Base-by-base conservation (phyloP, 305 asterid genomes). In the Fraxinus baroniana region DNA sequence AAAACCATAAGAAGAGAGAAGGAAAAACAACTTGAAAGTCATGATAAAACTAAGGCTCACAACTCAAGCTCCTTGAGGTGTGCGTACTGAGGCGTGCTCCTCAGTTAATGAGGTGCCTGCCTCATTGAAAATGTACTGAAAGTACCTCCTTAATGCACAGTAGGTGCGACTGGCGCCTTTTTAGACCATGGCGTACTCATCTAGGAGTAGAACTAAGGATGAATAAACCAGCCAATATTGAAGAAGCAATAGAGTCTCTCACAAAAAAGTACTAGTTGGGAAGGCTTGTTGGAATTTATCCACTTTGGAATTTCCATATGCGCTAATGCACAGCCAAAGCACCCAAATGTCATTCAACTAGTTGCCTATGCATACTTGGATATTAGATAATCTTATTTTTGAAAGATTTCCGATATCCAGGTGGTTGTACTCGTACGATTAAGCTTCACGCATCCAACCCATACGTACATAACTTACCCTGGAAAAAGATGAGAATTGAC, bases 251-350 rank as follows among this genome's bases (percentile, higher is more conserved):
- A 79, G 37, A 24, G 77, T 79, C 33, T 60, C 41, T 79, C 18
- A 28, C 46, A 80, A 80, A 80, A 74, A 74, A 33, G 41, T 81
- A 55, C 75, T 33, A 24, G 80, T 55, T 74, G 44, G 46, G 76
- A 75, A 60, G 77, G 52, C 80, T 74, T 62, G 41, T 62, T 64
- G 76, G 30, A 68, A 79, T 39, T 68, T 79, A 79, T 32, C 35
- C 35, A 32, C 35, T 32, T 62, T 64, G 76, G 30, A 68, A 79
- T 39, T 79, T 79, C 70, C 28, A 79, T 37, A 44, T 44, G 52
- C n/a, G 52, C 52, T 41, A 44, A 37, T 22, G 35, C 66, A 18
- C 77, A 66, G 41, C 66, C 70, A 20, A 20, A 60, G 30, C 70
- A 7, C 70, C 70, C 1, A 1, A 60, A 60, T 60, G 70, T 60